Base-by-base conservation (phyloP, 2,329 filamentous ascomycete genomes). In the Aspergillus sp. region DNA sequence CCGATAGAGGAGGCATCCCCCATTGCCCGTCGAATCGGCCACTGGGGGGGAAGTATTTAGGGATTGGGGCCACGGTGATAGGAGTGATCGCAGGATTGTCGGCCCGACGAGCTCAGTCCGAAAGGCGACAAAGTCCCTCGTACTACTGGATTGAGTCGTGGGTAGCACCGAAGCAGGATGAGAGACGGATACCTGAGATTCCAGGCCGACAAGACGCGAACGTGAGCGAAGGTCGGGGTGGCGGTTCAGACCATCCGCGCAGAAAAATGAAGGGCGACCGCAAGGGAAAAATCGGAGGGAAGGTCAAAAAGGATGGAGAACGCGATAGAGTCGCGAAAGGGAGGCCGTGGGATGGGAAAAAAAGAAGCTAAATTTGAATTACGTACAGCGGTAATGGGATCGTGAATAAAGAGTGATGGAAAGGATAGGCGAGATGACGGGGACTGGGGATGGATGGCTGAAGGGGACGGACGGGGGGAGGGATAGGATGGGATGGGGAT, bases 1-100 rank as follows among this genome's bases (percentile, higher is more conserved):
- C 82, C 73, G 86, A 83, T 77, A 82, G 73, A 75, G 81, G 81
- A 79, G 81, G 83, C 84, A 86, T 87, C 75, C 81, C 82, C 76
- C 76, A 78, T 78, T 75, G 73, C 73, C 73, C 69, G 71, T 70
- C 69, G 63, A 65, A 65, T 68, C 70, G 74, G 74, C 74, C 70
- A 71, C 72, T 71, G 69, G 73, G 71, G 68, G 71, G 63, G 57
- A 66, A 64, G 54, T 64, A 57, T 65, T 69, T 71, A 52, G 69
- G 69, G 66, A 75, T 75, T 56, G 72, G 73, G 72, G 73, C 73
- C 73, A 76, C 71, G 73, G 66, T 75, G 73, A 63, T 65, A 59
- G 57, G 58, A 58, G 55, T 60, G 52, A 57, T 51, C 38, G 47
- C 32, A 57, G 54, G 59, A 52, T 59, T 54, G 59, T 57, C 56